A percentile compares a stretch with the other conserved stretches of the same genome.
phyloP scores from a whole-genome alignment of 176 grass and related monocot species.

The Alopecurus myosuroides region DNA sequence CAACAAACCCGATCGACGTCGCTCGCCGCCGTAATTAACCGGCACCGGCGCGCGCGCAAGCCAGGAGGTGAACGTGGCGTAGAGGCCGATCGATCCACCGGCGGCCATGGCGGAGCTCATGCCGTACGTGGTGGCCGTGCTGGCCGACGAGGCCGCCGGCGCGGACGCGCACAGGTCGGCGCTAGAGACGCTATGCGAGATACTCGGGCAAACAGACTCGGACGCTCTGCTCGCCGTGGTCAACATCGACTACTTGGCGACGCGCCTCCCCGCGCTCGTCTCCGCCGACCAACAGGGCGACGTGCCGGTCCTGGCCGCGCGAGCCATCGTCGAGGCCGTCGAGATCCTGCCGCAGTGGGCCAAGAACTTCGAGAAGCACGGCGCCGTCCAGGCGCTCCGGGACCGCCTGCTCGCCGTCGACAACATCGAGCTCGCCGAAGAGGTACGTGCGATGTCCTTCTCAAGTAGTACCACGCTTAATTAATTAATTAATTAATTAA shows the following conservation, averaged over 20 bases:
- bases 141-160: not conserved
- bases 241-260: not conserved
- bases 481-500: not conserved
- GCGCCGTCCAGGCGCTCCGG: constrained; percentile 38
- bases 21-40: not conserved
- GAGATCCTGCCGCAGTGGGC: constrained; percentile 26
- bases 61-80: not conserved
- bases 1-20: not conserved
- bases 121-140: not conserved
- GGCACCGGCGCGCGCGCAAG: not conserved
- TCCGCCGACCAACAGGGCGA: not conserved
- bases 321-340: constrained; percentile 34
- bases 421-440: constrained; percentile 49
- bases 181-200: constrained; percentile 27
- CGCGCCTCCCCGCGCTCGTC: constrained; percentile 15
- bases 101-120: not conserved
- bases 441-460: constrained; percentile 14
- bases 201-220: not conserved
- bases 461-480: too few species aligned
- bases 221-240: not conserved
- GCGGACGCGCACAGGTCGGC: not conserved
- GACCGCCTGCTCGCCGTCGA: constrained; percentile 31
- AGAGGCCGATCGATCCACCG: not conserved
- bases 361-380: not conserved
- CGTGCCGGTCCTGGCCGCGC: constrained; percentile 39